Evolutionary conservation across 257 asterid species (phyloP), one percentile per base, ranked within the genome.

Genomic region (Solanum virginianum): DNA sequence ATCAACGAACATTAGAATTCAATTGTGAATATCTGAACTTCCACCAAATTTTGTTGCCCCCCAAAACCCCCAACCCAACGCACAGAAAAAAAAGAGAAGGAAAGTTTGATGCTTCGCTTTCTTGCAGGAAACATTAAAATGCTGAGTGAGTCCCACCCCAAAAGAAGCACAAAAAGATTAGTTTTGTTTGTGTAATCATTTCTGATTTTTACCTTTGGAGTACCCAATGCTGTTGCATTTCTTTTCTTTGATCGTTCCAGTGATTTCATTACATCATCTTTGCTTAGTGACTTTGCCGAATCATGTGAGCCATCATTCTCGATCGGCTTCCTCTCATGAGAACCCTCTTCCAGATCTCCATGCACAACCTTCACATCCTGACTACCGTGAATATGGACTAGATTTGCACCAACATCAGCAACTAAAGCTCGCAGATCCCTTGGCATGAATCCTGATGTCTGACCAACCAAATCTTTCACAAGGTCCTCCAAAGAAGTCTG

Each of bases 371-470:
- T 86, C 84, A 83, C 87, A 71, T 72, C 84, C 83, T 88, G 83
- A 81, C 57, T 17, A 79, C 11, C 51, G 20, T 36, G 63, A 60
- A 88, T 91, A 85, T 92, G 90, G 47, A 92, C 87, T 86, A 93
- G 79, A 89, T 89, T 93, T 85, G 92, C 96, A 89, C 95, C 95
- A 51, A 94, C 95, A 92, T 97, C 99, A 81, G 99, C 98, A 86
- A 95, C 82, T 86, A 95, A 89, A 83, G 98, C 97, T 75, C 88
- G 94, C 87, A 95, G 87, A 91, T 95, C 99, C 91, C 97, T 92
- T 66, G 99, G 97, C 95, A 94, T 90, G 90, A 93, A 96, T 80
- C 99, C 99, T n/a, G 99, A 95, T 13, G 98, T 96, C 90, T 96
- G 99, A 82, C 98, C 98, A 86, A 90, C 97, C 68, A 95, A 85